Base-by-base conservation (phyloP, 2,329 filamentous ascomycete genomes). In the Diaporthe vaccinii region DNA sequence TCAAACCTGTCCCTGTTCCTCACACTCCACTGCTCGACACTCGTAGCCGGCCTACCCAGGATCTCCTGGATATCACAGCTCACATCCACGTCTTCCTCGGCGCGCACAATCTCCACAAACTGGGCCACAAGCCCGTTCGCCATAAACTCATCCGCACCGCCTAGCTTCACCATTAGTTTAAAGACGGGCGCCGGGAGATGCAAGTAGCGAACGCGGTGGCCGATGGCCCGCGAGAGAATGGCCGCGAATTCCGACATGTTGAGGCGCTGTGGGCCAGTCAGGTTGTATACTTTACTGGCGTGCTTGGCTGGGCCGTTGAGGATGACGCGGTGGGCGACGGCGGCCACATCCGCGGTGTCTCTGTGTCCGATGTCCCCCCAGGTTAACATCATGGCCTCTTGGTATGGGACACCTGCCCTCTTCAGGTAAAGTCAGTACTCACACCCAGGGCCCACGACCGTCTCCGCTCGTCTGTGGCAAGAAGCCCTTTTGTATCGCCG, bases 151-250 rank as follows among this genome's bases (percentile, higher is more conserved):
- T 73, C 71, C 7, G 20, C 71, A 15, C 71, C 71, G 3, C 71
- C 59, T 1, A 73, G 71, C 59, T 46, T 73, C 22, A 73, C 31
- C 20, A 73, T 15, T 3, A 17, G 58, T 14, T 57, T 67, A 36
- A 73, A 73, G 7, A 57, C 31, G 17, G 46, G 17, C 2, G n/a
- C 31, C 6, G 71, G 71, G 4, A 73, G 71, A 3, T 73, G 71
- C 8, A 73, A 59, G 44, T 73, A 73, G 44, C 59, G 57, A 59
- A 73, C 71, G 31, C 8, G 71, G 59, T 73, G 71, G 44, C 58
- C 71, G 17, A 73, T 55, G 10, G 6, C 8, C 17, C 36, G 49
- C 28, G 71, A 73, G 6, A 73, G 4, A 12, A 20, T 31, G 12
- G 71, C 31, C 28, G 71, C 71, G 58, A 73, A 34, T 31, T 67